Percentiles rank a stretch among this genome's conserved stretches.
Evolutionary conservation across 73 alveolate species (phyloP).

Genomic region (Effrenium voratum): DNA sequence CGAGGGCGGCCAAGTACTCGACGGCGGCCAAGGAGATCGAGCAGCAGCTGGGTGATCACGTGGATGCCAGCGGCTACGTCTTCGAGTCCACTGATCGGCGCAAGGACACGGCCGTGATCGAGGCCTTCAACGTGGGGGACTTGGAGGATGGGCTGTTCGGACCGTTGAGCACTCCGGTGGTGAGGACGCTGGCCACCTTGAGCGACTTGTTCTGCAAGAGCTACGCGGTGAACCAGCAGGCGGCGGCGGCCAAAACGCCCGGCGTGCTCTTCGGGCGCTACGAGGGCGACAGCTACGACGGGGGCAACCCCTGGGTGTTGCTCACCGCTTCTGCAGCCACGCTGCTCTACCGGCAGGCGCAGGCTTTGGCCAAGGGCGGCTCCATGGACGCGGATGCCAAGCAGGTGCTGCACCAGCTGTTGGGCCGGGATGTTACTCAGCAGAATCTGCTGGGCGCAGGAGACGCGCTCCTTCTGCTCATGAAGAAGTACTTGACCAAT

Average conservation of each 20-base stretch:
- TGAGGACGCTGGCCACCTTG: constrained; percentile 7
- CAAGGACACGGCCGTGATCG: constrained; percentile 85
- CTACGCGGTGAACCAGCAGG: constrained; percentile 84
- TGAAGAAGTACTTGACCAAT: constrained; percentile 38
- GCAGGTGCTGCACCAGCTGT: background rate
- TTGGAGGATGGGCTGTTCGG: constrained; percentile 50
- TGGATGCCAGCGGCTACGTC: constrained; percentile 6
- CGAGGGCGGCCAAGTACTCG: constrained; percentile 63
- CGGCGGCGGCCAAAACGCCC: constrained; percentile 64
- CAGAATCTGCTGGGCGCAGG: constrained; percentile 76
- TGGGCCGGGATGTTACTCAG: background rate
- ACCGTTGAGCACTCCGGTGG: constrained; percentile 60
- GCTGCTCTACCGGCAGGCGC: constrained; percentile 88
- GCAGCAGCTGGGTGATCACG: background rate
- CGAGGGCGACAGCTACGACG: constrained; percentile 93
- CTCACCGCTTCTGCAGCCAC: constrained; percentile 92
- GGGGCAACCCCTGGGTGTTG: constrained; percentile 94
- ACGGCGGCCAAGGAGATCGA: constrained; percentile 12
- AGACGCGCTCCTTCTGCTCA: constrained; percentile 52
- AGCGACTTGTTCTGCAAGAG: constrained; percentile 11
- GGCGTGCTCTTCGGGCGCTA: constrained; percentile 95
- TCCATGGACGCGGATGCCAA: no score
- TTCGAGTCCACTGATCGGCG: constrained; percentile 68
- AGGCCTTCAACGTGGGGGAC: constrained; percentile 75
- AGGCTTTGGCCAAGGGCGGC: no score